Percentiles rank a stretch among this genome's conserved stretches.
These are phyloP conservation scores for Pythium biforme DNA, from an alignment of 352 stramenopile genomes.

Conservation along the genomic window DNA sequence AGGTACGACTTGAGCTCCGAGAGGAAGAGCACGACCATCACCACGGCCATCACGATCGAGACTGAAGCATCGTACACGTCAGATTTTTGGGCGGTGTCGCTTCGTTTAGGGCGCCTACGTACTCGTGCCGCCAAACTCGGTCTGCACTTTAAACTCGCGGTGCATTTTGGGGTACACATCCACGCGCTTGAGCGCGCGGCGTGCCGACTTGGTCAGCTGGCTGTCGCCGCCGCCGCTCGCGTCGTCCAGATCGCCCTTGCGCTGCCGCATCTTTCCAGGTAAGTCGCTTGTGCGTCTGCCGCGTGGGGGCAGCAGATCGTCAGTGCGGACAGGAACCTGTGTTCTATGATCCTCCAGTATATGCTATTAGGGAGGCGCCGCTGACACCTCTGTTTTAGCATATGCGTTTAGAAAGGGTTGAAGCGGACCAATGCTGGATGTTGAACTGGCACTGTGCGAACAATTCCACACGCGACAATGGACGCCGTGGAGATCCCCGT, in stretches of 20 bases:
- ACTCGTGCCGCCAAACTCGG: constrained; percentile 87
- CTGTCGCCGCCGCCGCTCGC: constrained; percentile 34
- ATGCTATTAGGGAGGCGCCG: background rate
- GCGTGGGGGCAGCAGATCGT: constrained; percentile 15
- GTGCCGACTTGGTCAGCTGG: constrained; percentile 42
- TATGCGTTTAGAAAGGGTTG: constrained; percentile 5
- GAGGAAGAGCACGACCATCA: constrained; percentile 92
- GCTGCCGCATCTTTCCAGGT: constrained; percentile 47
- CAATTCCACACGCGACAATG: constrained; percentile 1
- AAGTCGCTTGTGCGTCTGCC: constrained; percentile 1
- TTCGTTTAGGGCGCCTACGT: constrained; percentile 6
- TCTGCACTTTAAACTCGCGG: constrained; percentile 94
- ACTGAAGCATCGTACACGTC: no score
- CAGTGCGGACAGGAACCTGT: constrained; percentile 3
- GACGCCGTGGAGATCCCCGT: constrained; percentile 8
- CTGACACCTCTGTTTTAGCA: constrained; percentile 3
- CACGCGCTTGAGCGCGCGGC: constrained; percentile 72
- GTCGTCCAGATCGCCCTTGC: constrained; percentile 67
- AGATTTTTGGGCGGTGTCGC: no score
- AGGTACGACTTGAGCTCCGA: constrained; percentile 84
- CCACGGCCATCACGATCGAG: constrained; percentile 77
- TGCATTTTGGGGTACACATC: constrained; percentile 97
- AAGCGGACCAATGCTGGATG: background rate
- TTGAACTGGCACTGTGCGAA: constrained; percentile 13
- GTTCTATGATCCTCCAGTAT: background rate